phyloP scores from a whole-genome alignment of 768 basidiomycete species.

The Hypholoma fasciculare region DNA sequence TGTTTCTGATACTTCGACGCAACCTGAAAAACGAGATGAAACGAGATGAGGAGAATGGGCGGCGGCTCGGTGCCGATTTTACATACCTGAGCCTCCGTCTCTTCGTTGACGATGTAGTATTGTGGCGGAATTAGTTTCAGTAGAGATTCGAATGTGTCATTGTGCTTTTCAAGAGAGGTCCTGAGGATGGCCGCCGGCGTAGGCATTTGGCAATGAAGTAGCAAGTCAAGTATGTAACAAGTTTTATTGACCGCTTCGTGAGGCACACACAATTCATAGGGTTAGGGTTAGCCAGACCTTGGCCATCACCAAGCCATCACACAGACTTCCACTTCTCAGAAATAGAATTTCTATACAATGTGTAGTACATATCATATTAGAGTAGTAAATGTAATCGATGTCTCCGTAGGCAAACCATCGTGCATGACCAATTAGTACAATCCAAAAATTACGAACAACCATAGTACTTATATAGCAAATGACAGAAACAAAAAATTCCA shows the following conservation, averaged over 20 bases:
- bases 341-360: no score
- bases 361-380: no score
- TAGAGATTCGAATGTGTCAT: conserved; percentile 81
- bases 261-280: conserved; percentile 7
- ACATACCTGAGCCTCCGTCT: conserved; percentile 65
- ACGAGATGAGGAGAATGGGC: not conserved
- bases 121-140: conserved; percentile 86
- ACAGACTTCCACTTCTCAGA: no score
- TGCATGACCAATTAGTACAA: no score
- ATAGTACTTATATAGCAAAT: no score
- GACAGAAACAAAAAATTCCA: no score
- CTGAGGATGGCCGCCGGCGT: conserved; percentile 50
- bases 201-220: conserved; percentile 35
- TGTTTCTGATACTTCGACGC: conserved; percentile 81
- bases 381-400: no score
- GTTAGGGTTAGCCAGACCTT: conserved; percentile 21
- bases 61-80: not conserved
- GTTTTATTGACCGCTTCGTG: not conserved
- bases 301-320: no score
- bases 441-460: no score
- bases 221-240: conserved; percentile 1
- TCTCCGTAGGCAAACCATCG: no score
- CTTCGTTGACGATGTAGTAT: conserved; percentile 78
- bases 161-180: conserved; percentile 78
- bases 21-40: conserved; percentile 30